Percentiles rank a stretch among this genome's conserved stretches.
Conservation (phyloP, 805 yeast species). For the Candida lessepsii region DNA sequence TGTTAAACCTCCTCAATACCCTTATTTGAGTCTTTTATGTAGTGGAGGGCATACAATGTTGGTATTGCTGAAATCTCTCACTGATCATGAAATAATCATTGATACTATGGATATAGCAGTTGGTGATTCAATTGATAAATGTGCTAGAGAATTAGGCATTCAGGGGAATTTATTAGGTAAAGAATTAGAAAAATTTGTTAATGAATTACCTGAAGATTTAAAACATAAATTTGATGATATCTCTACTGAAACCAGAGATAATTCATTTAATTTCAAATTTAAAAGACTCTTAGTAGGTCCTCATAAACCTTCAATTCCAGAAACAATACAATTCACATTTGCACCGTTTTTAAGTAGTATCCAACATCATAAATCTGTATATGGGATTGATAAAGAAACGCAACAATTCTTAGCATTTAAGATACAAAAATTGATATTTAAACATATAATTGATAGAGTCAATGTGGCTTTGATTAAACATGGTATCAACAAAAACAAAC, state of each 20-base stretch:
- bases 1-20: conserved; percentile 52
- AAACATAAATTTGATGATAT: conserved; percentile 20
- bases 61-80: conserved; percentile 59
- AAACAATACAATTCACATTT: conserved; percentile 57
- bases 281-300: conserved; percentile 34
- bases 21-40: conserved; percentile 73
- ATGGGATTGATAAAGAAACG: conserved; percentile 24
- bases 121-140: conserved; percentile 92
- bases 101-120: conserved; percentile 85
- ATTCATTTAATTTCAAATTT: conserved; percentile 27
- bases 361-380: conserved; percentile 24
- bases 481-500: conserved; percentile 17
- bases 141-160: conserved; percentile 82
- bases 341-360: conserved; percentile 69
- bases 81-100: conserved; percentile 69
- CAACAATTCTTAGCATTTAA: conserved; percentile 52
- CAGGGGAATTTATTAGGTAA: conserved; percentile 83
- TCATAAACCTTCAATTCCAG: conserved; percentile 27
- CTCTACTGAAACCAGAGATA: conserved; percentile 20
- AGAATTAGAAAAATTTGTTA: conserved; percentile 64
- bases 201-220: conserved; percentile 29
- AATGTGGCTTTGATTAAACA: conserved; percentile 46
- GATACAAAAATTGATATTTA: conserved; percentile 65
- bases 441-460: conserved; percentile 68
- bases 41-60: conserved; percentile 96